Evolutionary conservation across 1,139 yeast species (phyloP).

Genomic region (Diutina siamensis): DNA sequence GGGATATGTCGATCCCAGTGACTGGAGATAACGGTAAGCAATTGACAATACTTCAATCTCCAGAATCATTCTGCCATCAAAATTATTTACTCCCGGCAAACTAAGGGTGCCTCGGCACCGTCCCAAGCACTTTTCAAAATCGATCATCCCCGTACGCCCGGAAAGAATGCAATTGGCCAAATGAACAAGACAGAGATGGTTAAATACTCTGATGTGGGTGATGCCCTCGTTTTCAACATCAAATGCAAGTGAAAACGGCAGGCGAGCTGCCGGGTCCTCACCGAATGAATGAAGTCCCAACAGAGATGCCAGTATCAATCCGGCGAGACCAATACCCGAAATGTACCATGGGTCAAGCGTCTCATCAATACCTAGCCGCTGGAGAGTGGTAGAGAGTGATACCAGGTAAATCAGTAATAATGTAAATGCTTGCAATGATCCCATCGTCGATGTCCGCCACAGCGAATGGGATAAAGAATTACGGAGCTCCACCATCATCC

Average conservation of each 20-base stretch:
- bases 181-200: constrained; percentile 63
- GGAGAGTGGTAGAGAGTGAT: constrained; percentile 34
- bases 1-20: constrained; percentile 15
- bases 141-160: constrained; percentile 68
- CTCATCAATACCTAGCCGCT: constrained; percentile 17
- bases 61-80: constrained; percentile 76
- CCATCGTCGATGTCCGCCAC: constrained; percentile 19
- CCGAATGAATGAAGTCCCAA: constrained; percentile 16
- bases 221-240: constrained; percentile 30
- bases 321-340: constrained; percentile 47
- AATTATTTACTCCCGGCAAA: constrained; percentile 57
- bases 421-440: constrained; percentile 55
- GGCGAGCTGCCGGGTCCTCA: constrained; percentile 12
- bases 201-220: constrained; percentile 52
- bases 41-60: constrained; percentile 58
- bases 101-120: constrained; percentile 53
- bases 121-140: constrained; percentile 45
- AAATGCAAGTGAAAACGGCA: constrained; percentile 8
- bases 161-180: constrained; percentile 56
- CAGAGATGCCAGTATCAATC: constrained; percentile 35
- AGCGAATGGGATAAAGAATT: constrained; percentile 1
- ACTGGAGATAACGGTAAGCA: constrained; percentile 51
- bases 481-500: background rate
- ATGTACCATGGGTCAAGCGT: constrained; percentile 52
- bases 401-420: constrained; percentile 50